phyloP scores from a whole-genome alignment of 192 early-diverging fungal species.

The Mortierella antarctica region DNA sequence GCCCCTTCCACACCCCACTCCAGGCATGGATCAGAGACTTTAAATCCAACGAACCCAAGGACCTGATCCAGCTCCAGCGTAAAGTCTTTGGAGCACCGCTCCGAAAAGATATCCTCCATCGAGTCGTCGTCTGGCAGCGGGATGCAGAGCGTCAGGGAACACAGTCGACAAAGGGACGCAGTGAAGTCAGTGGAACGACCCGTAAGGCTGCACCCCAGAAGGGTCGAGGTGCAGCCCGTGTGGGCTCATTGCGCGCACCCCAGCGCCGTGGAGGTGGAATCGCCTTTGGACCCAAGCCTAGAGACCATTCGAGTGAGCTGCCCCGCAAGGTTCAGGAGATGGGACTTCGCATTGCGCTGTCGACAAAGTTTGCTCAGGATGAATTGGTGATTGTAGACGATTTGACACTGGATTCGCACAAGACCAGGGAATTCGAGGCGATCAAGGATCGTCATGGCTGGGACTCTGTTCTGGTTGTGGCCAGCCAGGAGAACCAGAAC shows the following conservation, averaged over 20 bases:
- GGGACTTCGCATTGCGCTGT: slow-evolving; percentile 85
- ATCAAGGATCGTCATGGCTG: slow-evolving; percentile 59
- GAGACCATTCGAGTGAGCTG: slow-evolving; percentile 83
- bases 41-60: slow-evolving; percentile 74
- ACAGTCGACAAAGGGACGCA: slow-evolving; percentile 79
- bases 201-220: slow-evolving; percentile 91
- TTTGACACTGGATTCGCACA: slow-evolving; percentile 61
- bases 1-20: slow-evolving; percentile 57
- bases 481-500: slow-evolving; percentile 54
- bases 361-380: slow-evolving; percentile 90
- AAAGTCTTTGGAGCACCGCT: slow-evolving; percentile 81
- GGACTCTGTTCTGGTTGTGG: slow-evolving; percentile 56
- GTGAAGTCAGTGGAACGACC: slow-evolving; percentile 87
- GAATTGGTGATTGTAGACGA: slow-evolving; percentile 89
- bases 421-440: slow-evolving; percentile 63
- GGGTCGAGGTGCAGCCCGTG: slow-evolving; percentile 92
- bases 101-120: slow-evolving; percentile 85
- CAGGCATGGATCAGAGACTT: slow-evolving; percentile 85
- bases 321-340: slow-evolving; percentile 88
- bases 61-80: slow-evolving; percentile 76
- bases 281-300: slow-evolving; percentile 92
- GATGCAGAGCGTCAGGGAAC: slow-evolving; percentile 86
- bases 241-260: slow-evolving; percentile 85
- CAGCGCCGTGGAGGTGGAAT: slow-evolving; percentile 89
- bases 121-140: slow-evolving; percentile 89